A percentile compares a stretch with the other conserved stretches of the same genome.
These are phyloP conservation scores for Mortierella sp. DNA, from an alignment of 371 early-diverging fungal species.

Conservation along the genomic window DNA sequence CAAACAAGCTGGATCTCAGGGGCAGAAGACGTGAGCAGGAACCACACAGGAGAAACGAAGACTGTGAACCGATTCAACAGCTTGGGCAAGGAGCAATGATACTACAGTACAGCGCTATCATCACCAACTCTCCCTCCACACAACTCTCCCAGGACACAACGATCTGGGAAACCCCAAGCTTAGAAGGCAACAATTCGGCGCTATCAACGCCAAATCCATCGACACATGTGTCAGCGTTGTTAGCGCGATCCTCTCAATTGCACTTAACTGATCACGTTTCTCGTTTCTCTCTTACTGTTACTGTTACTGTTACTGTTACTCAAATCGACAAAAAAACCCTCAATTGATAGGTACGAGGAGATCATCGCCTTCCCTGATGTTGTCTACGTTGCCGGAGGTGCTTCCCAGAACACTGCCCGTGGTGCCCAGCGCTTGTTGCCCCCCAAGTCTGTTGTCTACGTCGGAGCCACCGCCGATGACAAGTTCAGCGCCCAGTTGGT, in stretches of 20 bases:
- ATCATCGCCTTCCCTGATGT: constrained; percentile 79
- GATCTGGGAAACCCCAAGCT: no score
- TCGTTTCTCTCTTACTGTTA: no score
- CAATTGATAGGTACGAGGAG: constrained; percentile 75
- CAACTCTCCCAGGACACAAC: no score
- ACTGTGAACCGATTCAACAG: background rate
- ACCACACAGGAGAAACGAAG: background rate
- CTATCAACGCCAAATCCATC: no score
- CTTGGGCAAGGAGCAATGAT: no score
- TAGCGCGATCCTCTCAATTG: no score
- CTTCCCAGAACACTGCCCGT: constrained; percentile 95
- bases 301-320: no score
- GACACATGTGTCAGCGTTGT: no score
- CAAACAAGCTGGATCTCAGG: background rate
- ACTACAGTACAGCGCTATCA: no score
- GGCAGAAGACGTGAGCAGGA: background rate
- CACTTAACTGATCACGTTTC: background rate
- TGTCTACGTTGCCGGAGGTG: constrained; percentile 95
- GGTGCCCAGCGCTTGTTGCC: constrained; percentile 93
- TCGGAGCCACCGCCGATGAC: constrained; percentile 94
- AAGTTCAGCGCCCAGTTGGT: constrained; percentile 80
- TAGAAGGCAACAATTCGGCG: no score
- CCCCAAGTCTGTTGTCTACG: constrained; percentile 86
- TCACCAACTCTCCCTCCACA: no score
- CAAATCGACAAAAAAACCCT: background rate